Percentiles rank a stretch among this genome's conserved stretches.
These are phyloP conservation scores for Aschersonia sp. DNA, from an alignment of 2,329 filamentous ascomycete species.

Conservation along the genomic window DNA sequence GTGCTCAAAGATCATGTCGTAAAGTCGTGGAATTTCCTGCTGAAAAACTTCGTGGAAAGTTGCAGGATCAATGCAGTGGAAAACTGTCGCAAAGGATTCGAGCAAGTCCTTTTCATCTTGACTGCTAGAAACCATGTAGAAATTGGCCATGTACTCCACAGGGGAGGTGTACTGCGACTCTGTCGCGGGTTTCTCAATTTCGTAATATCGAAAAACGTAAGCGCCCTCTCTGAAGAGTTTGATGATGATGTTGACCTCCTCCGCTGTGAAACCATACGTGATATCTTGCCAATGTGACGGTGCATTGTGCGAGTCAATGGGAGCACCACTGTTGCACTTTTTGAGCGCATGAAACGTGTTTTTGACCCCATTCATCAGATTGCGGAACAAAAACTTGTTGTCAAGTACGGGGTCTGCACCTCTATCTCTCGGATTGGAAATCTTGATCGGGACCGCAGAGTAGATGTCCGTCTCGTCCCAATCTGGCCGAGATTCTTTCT, in stretches of 20 bases:
- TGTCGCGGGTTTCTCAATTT: slow-evolving; percentile 62
- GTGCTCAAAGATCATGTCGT: slow-evolving; percentile 97
- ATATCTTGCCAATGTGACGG: slow-evolving; percentile 91
- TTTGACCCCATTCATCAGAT: slow-evolving; percentile 87
- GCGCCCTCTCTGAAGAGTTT: slow-evolving; percentile 96
- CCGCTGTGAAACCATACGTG: slow-evolving; percentile 89
- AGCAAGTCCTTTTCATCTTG: slow-evolving; percentile 96
- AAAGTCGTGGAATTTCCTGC: slow-evolving; percentile 89
- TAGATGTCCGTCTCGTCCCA: slow-evolving; percentile 99
- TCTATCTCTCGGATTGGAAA: slow-evolving; percentile 77
- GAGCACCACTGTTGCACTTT: slow-evolving; percentile 64
- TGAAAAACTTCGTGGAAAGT: slow-evolving; percentile 98
- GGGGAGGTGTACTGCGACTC: slow-evolving; percentile 68
- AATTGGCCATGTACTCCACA: slow-evolving; percentile 84
- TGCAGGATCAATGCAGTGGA: slow-evolving; percentile 95
- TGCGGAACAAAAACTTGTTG: slow-evolving; percentile 97
- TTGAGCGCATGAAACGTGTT: slow-evolving; percentile 93
- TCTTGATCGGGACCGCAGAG: slow-evolving; percentile 89
- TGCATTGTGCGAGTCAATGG: slow-evolving; percentile 63
- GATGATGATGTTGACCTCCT: slow-evolving; percentile 91
- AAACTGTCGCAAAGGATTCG: slow-evolving; percentile 95
- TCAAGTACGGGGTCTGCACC: slow-evolving; percentile 84
- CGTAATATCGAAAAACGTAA: slow-evolving; percentile 93
- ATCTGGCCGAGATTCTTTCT: slow-evolving; percentile 67
- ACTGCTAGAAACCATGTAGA: slow-evolving; percentile 84